Evolutionary conservation across 2,329 filamentous ascomycete species (phyloP).

Genomic region (Sphaerulina populicola): DNA sequence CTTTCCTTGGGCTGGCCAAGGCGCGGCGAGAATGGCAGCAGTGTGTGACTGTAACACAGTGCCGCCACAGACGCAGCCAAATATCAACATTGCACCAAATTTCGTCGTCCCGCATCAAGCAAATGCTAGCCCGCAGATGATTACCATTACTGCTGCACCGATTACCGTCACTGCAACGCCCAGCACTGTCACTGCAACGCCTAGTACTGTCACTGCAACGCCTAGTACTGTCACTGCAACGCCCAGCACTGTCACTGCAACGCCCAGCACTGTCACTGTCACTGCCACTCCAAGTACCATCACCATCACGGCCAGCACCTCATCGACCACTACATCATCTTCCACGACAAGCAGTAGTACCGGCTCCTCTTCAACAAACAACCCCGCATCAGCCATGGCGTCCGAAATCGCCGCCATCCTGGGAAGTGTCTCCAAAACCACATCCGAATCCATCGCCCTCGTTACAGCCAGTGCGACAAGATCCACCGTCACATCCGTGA

Average conservation of each 20-base stretch:
- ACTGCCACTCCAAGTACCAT: no score
- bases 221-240: neutral
- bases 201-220: neutral
- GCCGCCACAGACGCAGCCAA: conserved; percentile 12
- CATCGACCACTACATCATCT: conserved; percentile 5
- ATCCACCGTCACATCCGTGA: conserved; percentile 20
- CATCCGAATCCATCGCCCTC: conserved; percentile 8
- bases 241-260: conserved; percentile 6
- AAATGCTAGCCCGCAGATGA: conserved; percentile 2
- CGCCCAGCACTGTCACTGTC: neutral
- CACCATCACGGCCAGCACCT: conserved; percentile 3
- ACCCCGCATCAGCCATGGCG: conserved; percentile 11
- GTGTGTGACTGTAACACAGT: conserved; percentile 13
- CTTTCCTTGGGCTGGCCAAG: conserved; percentile 21
- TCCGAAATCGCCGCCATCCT: conserved; percentile 21
- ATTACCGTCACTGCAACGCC: conserved; percentile 1
- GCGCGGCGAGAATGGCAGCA: conserved; percentile 5
- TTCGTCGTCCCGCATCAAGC: conserved; percentile 23
- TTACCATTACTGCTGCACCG: conserved; percentile 9
- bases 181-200: conserved; percentile 5
- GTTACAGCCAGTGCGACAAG: conserved; percentile 12
- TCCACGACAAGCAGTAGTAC: conserved; percentile 6
- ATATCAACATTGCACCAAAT: conserved; percentile 32
- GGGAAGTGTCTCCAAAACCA: conserved; percentile 6
- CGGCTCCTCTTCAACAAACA: conserved; percentile 4